Base-by-base conservation (phyloP, 768 basidiomycete species). In the Astraeus odoratus region DNA sequence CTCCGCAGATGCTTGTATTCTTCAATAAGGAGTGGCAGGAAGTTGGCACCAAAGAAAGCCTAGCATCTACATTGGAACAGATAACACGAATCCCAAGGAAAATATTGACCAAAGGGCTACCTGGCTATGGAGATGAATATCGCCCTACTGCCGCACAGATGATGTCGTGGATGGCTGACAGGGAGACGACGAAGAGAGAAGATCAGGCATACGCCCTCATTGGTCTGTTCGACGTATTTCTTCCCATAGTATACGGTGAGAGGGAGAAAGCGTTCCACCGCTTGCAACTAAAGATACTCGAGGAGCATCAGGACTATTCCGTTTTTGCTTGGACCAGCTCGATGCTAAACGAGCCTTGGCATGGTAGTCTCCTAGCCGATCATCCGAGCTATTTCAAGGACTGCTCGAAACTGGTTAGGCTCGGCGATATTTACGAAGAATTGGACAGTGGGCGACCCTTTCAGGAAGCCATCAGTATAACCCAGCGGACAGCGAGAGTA, bases 161-260 rank as follows among this genome's bases (percentile, higher is more conserved):
- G 26, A 45, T 57, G 38, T 40, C 37, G 23, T 55, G 55, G 55
- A 54, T 51, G 8, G 46, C 54, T 18, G 29, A 42, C 20, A 43
- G 55, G 41, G 31, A 48, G 34, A 57, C 55, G 15, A 48, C 48
- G 10, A 36, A 43, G 27, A 27, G 26, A 22, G 55, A 55, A 36
- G 55, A 57, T 30, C 44, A 27, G 30, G 49, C 54, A 25, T 57
- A 57, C 36, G 52, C 48, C 3, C 39, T 57, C 19, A 40, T 57
- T 35, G 53, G 51, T 6, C 10, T 57, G 10, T 52, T 57, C 23
- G 39, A 27, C 12, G 42, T 52, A 9, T 37, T 26, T 27, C 30
- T 57, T 23, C 35, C 51, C 1, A 43, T 49, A 10, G 35, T 39
- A 25, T 57, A 57, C 20, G 55, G 55, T 16, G 54, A 52, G 38